Evolutionary conservation across 192 early-diverging fungal genomes (phyloP).

Genomic region (Podila verticillata): DNA sequence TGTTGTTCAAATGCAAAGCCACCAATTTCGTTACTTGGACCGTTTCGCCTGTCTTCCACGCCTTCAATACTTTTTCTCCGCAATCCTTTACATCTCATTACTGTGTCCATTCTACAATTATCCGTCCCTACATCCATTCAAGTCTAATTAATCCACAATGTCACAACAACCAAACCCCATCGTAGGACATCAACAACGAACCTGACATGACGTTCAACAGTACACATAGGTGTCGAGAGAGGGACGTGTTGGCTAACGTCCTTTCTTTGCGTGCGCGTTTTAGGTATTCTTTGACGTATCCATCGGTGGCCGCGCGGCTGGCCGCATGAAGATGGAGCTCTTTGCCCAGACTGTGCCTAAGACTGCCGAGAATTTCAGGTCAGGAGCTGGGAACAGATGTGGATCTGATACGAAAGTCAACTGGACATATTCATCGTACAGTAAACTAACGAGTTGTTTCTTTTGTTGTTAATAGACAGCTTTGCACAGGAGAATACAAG

Average conservation of each 20-base stretch:
- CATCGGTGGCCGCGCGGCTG: conserved; percentile 71
- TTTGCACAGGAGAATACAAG: conserved; percentile 93
- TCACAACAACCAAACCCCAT: conserved; percentile 40
- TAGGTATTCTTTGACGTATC: conserved; percentile 82
- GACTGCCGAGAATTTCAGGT: conserved; percentile 86
- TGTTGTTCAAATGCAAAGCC: too few species aligned
- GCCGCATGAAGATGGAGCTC: conserved; percentile 77
- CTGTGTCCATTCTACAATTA: neutral
- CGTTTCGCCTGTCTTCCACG: too few species aligned
- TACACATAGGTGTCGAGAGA: neutral
- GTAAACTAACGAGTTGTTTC: neutral
- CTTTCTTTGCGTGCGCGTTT: neutral
- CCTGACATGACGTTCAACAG: neutral
- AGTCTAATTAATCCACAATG: conserved; percentile 7
- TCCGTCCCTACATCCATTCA: neutral
- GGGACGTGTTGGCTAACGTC: neutral
- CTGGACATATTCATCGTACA: neutral
- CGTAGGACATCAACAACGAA: conserved; percentile 7
- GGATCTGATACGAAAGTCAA: neutral
- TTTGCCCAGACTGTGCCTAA: conserved; percentile 78
- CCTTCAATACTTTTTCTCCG: too few species aligned
- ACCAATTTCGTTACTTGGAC: too few species aligned
- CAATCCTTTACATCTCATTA: conserved; percentile 1
- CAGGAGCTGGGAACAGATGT: neutral
- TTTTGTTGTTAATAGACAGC: conserved; percentile 61